These are phyloP conservation scores for Lathyrus sativus DNA, from an alignment of 306 rosid species.

Conservation along the genomic window DNA sequence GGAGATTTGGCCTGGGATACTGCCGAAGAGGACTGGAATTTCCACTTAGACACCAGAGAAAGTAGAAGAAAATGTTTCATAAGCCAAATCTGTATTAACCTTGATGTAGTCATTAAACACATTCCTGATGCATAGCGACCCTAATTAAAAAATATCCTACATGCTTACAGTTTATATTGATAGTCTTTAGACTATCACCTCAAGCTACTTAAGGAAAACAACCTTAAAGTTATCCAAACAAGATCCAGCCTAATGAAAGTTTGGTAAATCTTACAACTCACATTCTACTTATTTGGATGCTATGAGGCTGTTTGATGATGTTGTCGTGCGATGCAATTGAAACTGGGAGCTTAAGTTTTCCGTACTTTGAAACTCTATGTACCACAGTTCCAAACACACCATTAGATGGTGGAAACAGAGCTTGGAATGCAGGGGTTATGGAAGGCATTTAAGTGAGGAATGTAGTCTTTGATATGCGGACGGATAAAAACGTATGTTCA, in stretches of 20 bases:
- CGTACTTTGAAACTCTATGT: neutral
- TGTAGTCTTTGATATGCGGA: neutral
- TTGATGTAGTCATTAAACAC: neutral
- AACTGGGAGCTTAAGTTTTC: neutral
- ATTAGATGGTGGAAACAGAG: neutral
- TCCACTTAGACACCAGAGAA: neutral
- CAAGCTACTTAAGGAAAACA: neutral
- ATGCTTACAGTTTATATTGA: neutral
- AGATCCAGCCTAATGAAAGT: neutral
- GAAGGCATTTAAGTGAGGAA: neutral
- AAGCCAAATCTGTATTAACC: neutral
- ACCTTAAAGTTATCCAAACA: constrained; percentile 7
- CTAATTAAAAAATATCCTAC: neutral
- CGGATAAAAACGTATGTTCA: neutral
- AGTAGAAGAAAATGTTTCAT: neutral
- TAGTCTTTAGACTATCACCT: neutral
- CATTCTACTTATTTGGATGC: neutral
- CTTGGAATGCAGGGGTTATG: neutral
- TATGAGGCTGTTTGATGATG: neutral
- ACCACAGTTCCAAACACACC: neutral
- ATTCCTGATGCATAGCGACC: neutral
- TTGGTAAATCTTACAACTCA: neutral
- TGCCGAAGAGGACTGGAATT: constrained; percentile 1
- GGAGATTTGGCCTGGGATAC: neutral
- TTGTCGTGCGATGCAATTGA: neutral